Percentiles rank a stretch among this genome's conserved stretches.
Evolutionary conservation across 305 asterid species (phyloP).

Genomic region (Striga hermonthica): DNA sequence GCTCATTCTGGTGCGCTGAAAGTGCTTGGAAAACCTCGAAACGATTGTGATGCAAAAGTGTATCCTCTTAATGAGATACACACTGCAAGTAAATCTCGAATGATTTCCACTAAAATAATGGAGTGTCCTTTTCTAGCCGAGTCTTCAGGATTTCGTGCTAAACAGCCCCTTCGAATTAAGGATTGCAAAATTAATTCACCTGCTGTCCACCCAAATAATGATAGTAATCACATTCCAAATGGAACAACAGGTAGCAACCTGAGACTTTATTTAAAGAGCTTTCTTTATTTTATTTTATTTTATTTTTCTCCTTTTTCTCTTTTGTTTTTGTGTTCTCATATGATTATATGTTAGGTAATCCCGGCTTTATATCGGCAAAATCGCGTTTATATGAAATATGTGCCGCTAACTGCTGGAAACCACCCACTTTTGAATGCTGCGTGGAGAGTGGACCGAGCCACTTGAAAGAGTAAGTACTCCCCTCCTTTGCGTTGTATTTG

Average conservation of each 20-base stretch:
- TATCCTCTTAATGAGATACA: slow-evolving; percentile 37
- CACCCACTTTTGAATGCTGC: slow-evolving; percentile 72
- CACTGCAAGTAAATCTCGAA: slow-evolving; percentile 24
- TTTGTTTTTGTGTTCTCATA: slow-evolving; percentile 7
- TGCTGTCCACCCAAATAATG: slow-evolving; percentile 21
- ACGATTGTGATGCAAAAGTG: slow-evolving; percentile 35
- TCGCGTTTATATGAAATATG: slow-evolving; percentile 69
- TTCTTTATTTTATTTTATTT: too few species aligned
- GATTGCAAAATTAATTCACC: slow-evolving; percentile 32
- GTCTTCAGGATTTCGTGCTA: slow-evolving; percentile 35
- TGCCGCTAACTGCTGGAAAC: slow-evolving; percentile 84
- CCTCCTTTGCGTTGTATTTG: too few species aligned
- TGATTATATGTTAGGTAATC: slow-evolving; percentile 41
- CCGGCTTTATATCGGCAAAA: slow-evolving; percentile 50
- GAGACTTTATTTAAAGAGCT: background rate
- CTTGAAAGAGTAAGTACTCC: slow-evolving; percentile 66
- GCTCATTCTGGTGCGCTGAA: slow-evolving; percentile 28
- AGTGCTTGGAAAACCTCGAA: slow-evolving; percentile 39
- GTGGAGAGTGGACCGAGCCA: slow-evolving; percentile 73
- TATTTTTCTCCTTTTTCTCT: slow-evolving; percentile 12
- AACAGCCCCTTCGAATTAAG: slow-evolving; percentile 29
- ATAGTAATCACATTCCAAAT: slow-evolving; percentile 31
- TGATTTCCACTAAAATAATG: slow-evolving; percentile 31
- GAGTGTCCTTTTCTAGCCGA: slow-evolving; percentile 26
- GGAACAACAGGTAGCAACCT: slow-evolving; percentile 49